Conservation (phyloP, 176 grass and related monocot species). For the Themeda triandra region DNA sequence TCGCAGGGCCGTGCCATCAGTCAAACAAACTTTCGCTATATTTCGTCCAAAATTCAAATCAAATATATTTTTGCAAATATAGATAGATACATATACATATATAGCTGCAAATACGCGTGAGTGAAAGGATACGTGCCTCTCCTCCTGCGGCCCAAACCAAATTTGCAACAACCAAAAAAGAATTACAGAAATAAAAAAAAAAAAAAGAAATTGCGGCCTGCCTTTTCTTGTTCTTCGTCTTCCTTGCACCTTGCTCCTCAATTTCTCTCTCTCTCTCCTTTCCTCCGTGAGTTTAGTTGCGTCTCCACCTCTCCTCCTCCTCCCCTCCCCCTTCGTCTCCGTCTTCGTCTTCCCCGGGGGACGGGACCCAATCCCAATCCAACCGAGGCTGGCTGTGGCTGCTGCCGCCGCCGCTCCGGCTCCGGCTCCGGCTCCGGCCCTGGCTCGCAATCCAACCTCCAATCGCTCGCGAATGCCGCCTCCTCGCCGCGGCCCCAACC, state of each 20-base stretch:
- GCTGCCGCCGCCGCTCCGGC: not conserved
- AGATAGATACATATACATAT: too few relatives aligned
- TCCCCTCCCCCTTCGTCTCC: not conserved
- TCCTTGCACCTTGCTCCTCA: not conserved
- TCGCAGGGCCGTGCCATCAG: too few relatives aligned
- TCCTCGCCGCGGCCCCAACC: conserved; percentile 3
- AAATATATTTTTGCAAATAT: too few relatives aligned
- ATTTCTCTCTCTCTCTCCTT: not conserved
- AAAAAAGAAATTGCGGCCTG: not conserved
- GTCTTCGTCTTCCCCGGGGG: not conserved
- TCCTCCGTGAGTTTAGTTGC: conserved; percentile 35
- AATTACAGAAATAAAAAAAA: too few relatives aligned
- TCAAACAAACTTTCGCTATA: not conserved
- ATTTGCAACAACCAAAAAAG: conserved; percentile 10
- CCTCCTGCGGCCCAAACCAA: not conserved
- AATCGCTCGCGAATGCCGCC: conserved; percentile 23
- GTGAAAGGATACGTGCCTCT: not conserved
- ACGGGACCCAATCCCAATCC: too few relatives aligned
- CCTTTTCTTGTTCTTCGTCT: not conserved
- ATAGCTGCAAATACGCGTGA: not conserved
- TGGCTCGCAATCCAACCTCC: not conserved
- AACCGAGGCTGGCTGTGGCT: not conserved
- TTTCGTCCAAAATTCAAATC: not conserved
- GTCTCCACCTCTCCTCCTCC: conserved; percentile 1
- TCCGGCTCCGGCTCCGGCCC: not conserved